Conservation (phyloP, 371 early-diverging fungal species). For the Rhizopus arrhizus region DNA sequence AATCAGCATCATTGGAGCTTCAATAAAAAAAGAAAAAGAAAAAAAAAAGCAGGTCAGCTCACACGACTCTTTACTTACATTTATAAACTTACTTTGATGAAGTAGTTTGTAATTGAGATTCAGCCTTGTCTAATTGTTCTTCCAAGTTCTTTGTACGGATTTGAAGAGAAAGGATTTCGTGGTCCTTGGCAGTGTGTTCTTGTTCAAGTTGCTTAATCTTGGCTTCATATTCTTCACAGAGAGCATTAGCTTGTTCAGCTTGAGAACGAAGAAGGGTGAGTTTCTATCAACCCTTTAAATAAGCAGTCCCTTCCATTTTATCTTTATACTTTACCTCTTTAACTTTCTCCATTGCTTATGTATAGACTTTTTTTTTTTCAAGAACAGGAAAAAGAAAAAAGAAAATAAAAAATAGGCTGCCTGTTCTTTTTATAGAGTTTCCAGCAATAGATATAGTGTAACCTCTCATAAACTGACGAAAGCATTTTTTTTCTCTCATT, state of each 20-base stretch:
- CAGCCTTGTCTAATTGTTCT: slow-evolving; percentile 66
- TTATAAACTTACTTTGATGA: slow-evolving; percentile 61
- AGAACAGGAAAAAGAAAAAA: background rate
- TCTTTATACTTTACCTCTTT: background rate
- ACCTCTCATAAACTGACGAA: too few species aligned
- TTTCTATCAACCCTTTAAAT: slow-evolving; percentile 52
- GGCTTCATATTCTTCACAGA: slow-evolving; percentile 70
- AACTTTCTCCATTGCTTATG: background rate
- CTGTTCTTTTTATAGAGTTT: too few species aligned
- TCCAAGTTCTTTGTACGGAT: slow-evolving; percentile 70
- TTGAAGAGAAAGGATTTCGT: slow-evolving; percentile 72
- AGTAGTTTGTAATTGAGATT: slow-evolving; percentile 57
- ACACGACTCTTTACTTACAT: background rate
- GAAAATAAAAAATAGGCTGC: too few species aligned
- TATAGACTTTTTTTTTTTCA: too few species aligned
- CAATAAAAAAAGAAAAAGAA: background rate
- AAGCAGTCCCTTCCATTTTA: background rate
- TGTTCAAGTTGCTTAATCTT: slow-evolving; percentile 67
- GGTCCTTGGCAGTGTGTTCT: slow-evolving; percentile 72
- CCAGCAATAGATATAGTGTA: too few species aligned
- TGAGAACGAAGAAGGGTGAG: slow-evolving; percentile 68
- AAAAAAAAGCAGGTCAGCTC: background rate
- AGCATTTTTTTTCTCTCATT: too few species aligned
- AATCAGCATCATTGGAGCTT: slow-evolving; percentile 73
- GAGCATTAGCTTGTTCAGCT: slow-evolving; percentile 66